These are phyloP conservation scores for Fomitopsis pulvina DNA, from an alignment of 768 basidiomycete genomes.

Conservation along the genomic window DNA sequence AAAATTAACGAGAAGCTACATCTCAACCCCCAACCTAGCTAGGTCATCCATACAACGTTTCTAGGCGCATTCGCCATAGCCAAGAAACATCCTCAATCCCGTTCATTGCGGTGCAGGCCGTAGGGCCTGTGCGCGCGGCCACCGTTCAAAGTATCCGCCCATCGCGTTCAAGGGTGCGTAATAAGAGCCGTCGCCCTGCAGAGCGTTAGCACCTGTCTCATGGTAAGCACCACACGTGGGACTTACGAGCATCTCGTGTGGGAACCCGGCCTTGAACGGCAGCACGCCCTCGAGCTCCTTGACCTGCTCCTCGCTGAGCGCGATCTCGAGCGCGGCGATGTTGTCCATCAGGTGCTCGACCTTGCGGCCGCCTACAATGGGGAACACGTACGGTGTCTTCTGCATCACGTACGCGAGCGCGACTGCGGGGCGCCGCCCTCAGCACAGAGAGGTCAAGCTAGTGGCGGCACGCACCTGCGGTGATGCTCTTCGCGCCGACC, in stretches of 20 bases:
- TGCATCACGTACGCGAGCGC: slow-evolving; percentile 47
- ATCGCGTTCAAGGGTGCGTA: slow-evolving; percentile 5
- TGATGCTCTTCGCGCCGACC: slow-evolving; percentile 28
- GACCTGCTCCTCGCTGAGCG: slow-evolving; percentile 36
- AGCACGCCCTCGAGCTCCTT: slow-evolving; percentile 33
- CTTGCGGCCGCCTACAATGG: slow-evolving; percentile 43
- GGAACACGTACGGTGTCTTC: slow-evolving; percentile 43
- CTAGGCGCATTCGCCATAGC: too few species aligned
- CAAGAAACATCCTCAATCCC: too few species aligned
- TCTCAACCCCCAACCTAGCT: too few species aligned
- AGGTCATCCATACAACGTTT: too few species aligned
- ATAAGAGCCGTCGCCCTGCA: slow-evolving; percentile 13
- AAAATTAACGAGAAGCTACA: too few species aligned
- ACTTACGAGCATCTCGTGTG: slow-evolving; percentile 21
- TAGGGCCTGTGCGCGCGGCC: not conserved
- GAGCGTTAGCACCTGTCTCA: not conserved
- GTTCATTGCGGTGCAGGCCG: too few species aligned
- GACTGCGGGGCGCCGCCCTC: slow-evolving; percentile 22
- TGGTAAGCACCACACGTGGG: not conserved
- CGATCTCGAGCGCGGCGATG: slow-evolving; percentile 40
- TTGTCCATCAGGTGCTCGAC: slow-evolving; percentile 42
- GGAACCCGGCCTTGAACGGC: slow-evolving; percentile 42
- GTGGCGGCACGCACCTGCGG: not conserved
- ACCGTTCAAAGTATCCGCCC: not conserved
- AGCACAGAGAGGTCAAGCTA: slow-evolving; percentile 2